Evolutionary conservation across 164 flowering plant genomes (phyloP), one percentile per base, ranked within the genome.

Genomic region (Nymphaea thermarum): DNA sequence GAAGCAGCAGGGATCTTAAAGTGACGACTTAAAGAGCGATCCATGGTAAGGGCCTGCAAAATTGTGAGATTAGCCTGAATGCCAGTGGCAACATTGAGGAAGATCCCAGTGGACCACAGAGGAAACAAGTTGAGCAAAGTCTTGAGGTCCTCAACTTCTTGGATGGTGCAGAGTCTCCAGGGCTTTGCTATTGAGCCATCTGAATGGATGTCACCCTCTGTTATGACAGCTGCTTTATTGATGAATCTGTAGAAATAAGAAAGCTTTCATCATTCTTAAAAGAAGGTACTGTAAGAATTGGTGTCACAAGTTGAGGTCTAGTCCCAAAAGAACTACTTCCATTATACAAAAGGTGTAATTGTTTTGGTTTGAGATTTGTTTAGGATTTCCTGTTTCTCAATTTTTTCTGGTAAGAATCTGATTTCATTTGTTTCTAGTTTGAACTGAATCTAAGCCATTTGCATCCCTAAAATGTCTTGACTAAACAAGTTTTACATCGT

Each of bases 111-210:
- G 1, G 81, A 81, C 89, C 85, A 85, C 0, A 88, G 42, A 18
- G 86, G 91, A 51, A 79, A 62, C 12, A 88, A 72, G 69, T 69
- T 74, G 14, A 86, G 42, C 1, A 86, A 43, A 25, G 78, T 41
- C 74, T 88, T 86, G 69, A 86, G 71, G 63, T 85, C 86, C 69
- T 86, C 89, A 6, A 86, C 87, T 76, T 86, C 77, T 68, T 86
- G 75, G 5, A 84, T 73, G 16, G 80, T 72, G 66, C 85, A 82
- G 17, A 82, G 72, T 25, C 74, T 78, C 92, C 89, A 82, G 53
- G 82, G 76, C 8, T 74, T 81, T 25, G 71, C 67, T 0, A 74
- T 45, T 5, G 77, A 65, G 25, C 79, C 82, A 42, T 73, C 77
- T 11, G 69, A 42, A 41, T 44, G 17, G 0, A 47, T 42, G 71